Evolutionary conservation across 169 alveolate species (phyloP), one percentile per base, ranked within the genome.

Genomic region (Cryptosporidium tyzzeri): DNA sequence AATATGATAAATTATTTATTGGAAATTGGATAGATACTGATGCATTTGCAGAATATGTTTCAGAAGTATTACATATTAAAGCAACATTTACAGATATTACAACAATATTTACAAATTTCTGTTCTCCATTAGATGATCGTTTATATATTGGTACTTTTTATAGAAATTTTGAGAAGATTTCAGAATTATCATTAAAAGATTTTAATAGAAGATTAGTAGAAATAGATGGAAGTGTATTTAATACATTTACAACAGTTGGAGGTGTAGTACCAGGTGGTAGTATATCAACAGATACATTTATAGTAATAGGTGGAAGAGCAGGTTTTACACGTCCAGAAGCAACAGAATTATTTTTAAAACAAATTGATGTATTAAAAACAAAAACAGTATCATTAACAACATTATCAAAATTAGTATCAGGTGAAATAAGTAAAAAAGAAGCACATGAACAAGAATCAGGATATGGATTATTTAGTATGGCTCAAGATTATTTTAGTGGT

Each of bases 21-120:
- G 86, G 86, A 9, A 35, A 51, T 35, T 73, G 86, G 86, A 35
- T 73, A 35, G 86, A 73, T 58, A 73, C 26, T 14, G 86, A 73
- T 73, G 86, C 86, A 26, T 73, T 73, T 58, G 86, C 71, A 9
- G 86, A 73, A 23, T 73, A 73, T 73, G 86, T 73, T 58, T 73
- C 86, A 3, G 86, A 73, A 51, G 29, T 37, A n/a, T 41, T 73
- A 29, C 86, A 73, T n/a, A 73, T 73, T 16, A 73, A 73, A 21
- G 86, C 86, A 18, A 73, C 86, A 37, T 73, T 73, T 33, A 73
- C 70, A n/a, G 70, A 73, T 59, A 50, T 51, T 7, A 35, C 71
- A 58, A 18, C 44, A 73, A 73, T 73, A 55, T 73, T 55, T 55
- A 50, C 31, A 29, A 51, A 69, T 53, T 53, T 73, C 14, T 53